phyloP scores from a whole-genome alignment of 2,329 filamentous ascomycete genomes.

The Herpomyces periplanetae region DNA sequence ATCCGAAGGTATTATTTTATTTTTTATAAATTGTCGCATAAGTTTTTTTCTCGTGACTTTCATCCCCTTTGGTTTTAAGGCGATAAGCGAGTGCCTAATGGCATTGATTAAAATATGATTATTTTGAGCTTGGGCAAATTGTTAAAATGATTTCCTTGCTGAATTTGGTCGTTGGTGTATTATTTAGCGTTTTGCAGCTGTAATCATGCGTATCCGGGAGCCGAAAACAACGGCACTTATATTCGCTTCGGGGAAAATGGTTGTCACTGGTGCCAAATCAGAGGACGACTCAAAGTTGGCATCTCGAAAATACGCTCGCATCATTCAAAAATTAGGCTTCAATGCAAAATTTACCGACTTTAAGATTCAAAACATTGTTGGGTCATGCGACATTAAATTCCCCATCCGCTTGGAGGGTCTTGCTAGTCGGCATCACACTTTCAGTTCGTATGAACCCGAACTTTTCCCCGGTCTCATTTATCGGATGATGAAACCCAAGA shows the following conservation, averaged over 20 bases:
- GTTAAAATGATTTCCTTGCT: conserved; percentile 10
- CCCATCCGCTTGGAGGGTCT: conserved; percentile 84
- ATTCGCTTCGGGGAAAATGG: conserved; percentile 97
- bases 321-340: conserved; percentile 98
- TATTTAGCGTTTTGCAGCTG: conserved; percentile 65
- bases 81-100: no score
- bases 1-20: conserved; percentile 36
- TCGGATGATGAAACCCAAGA: conserved; percentile 99
- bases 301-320: conserved; percentile 83
- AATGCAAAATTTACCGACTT: conserved; percentile 98
- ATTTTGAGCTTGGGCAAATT: conserved; percentile 6
- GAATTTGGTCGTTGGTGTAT: conserved; percentile 9
- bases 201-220: conserved; percentile 98
- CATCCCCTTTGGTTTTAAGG: no score
- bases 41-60: background rate
- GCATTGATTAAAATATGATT: conserved; percentile 10
- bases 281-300: conserved; percentile 91
- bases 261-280: conserved; percentile 65
- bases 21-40: background rate
- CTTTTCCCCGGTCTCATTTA: conserved; percentile 97
- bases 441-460: conserved; percentile 94
- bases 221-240: conserved; percentile 93
- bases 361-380: conserved; percentile 98
- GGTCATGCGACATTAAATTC: conserved; percentile 96
- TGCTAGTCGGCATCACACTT: conserved; percentile 89